Conservation (phyloP, 345 rosid genomes). For the Citrus sp. region DNA sequence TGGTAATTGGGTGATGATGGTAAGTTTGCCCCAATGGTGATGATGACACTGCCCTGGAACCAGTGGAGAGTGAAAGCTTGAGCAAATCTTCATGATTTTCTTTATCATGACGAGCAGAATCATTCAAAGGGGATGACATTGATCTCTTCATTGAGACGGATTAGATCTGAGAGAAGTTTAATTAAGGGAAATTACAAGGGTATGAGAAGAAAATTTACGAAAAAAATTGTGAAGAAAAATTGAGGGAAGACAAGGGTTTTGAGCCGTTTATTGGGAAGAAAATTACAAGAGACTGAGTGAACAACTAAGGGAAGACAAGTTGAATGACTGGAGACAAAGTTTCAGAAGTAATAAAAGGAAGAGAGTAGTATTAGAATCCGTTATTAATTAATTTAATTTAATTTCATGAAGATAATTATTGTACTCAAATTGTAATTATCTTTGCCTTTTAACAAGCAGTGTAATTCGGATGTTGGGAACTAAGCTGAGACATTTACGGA, state of each 20-base stretch:
- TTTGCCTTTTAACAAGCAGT: neutral
- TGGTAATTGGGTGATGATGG: neutral
- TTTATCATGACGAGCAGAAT: neutral
- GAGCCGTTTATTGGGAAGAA: neutral
- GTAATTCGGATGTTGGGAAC: neutral
- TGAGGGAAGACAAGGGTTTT: neutral
- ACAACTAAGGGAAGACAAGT: constrained; percentile 7
- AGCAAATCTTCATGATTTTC: constrained; percentile 7
- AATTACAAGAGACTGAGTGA: neutral
- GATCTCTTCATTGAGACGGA: neutral
- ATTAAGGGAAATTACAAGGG: too few relatives aligned
- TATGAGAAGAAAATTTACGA: neutral
- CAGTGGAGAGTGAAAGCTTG: constrained; percentile 8
- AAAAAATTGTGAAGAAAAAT: neutral
- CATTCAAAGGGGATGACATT: neutral
- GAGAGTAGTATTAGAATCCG: neutral
- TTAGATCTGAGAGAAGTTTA: neutral
- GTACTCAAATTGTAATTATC: neutral
- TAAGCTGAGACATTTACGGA: neutral
- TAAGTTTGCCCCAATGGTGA: neutral
- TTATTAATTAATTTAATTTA: neutral
- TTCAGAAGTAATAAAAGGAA: neutral
- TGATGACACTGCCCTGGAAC: neutral
- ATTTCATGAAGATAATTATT: neutral
- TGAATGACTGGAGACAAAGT: constrained; percentile 1